Evolutionary conservation across 2,329 filamentous ascomycete genomes (phyloP).

Genomic region (Phoma sp.): DNA sequence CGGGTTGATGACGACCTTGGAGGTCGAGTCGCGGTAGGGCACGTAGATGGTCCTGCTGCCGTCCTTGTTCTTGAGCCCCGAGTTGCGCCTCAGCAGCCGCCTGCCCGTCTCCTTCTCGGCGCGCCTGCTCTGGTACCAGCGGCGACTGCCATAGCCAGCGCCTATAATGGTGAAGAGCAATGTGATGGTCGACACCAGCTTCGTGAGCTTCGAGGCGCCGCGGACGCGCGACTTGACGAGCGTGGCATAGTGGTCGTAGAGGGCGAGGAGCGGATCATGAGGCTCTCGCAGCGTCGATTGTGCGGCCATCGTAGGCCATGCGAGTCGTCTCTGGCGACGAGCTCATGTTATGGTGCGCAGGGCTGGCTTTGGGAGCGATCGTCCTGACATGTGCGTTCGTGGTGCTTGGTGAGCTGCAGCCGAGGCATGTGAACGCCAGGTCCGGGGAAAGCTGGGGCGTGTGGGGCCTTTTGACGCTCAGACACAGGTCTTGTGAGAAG

Average conservation of each 20-base stretch:
- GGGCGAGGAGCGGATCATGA: conserved; percentile 54
- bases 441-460: conserved; percentile 26
- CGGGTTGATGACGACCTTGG: conserved; percentile 88
- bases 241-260: conserved; percentile 58
- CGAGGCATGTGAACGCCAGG: conserved; percentile 37
- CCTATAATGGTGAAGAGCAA: conserved; percentile 81
- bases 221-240: conserved; percentile 61
- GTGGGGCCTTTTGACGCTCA: conserved; percentile 1
- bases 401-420: conserved; percentile 21
- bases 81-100: conserved; percentile 87
- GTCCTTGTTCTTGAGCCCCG: conserved; percentile 91
- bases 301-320: conserved; percentile 71
- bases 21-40: conserved; percentile 84
- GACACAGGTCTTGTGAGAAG: background rate
- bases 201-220: conserved; percentile 73
- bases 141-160: conserved; percentile 78
- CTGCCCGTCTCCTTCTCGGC: conserved; percentile 84
- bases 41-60: conserved; percentile 95
- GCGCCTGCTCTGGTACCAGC: conserved; percentile 75
- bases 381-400: conserved; percentile 26
- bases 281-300: conserved; percentile 77
- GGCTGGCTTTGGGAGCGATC: conserved; percentile 5
- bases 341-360: conserved; percentile 34
- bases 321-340: conserved; percentile 24
- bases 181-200: conserved; percentile 77